Evolutionary conservation across 2,329 filamentous ascomycete genomes (phyloP), one percentile per base, ranked within the genome.

Genomic region (Monosporascus sp.): DNA sequence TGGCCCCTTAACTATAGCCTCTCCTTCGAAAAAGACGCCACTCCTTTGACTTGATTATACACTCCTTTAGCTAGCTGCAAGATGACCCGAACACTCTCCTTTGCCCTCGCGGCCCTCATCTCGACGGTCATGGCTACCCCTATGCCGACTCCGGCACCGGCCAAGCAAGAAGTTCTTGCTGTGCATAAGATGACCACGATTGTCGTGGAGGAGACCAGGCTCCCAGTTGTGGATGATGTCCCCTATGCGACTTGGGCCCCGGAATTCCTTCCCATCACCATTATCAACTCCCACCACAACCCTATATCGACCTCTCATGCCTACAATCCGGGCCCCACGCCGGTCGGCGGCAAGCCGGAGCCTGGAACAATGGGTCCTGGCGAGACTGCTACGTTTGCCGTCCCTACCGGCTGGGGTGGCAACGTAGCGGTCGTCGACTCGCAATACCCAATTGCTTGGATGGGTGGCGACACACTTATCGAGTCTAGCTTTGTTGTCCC

Each of bases 221-320:
- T 46, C 9, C 17, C 43, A 17, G 1, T n/a, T 5, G 14, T 26
- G 11, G 43, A 46, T 17, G 24, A 31, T 2, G 43, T 46, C 9
- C 43, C 43, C 22, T 46, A 46, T 24, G 43, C 20, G 17, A 46
- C 43, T 24, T 46, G 43, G 43, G 43, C 43, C 6, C 43, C 43
- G 43, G 43, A 46, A 47, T 57, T 27, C 56, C 59, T 54, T 37
- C 57, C 55, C 36, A 45, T 59, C 43, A 41, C 41, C 27, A 49
- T 57, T 20, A 52, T 55, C 40, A 59, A 55, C 55, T 51, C 45
- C 14, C 51, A 53, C 36, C 43, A 43, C 36, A 46, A 31, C 3
- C 43, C 49, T 17, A 56, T 63, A 43, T 57, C 52, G 2, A 64
- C 59, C 1, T 49, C 48, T 1, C 58, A 61, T 45, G 52, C 54